Conservation (phyloP, 108 stramenopile species). For the Skeletonema tropicum region DNA sequence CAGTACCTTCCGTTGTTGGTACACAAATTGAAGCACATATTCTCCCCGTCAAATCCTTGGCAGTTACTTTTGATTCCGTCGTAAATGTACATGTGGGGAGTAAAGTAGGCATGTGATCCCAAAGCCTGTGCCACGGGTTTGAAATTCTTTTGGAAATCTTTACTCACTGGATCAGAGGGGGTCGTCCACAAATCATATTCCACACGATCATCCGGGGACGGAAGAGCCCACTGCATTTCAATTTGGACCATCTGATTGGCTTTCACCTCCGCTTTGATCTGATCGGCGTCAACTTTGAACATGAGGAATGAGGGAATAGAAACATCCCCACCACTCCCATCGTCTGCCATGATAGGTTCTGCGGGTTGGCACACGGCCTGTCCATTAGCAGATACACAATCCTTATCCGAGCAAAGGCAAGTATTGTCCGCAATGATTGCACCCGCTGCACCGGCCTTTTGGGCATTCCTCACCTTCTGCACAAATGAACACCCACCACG, state of each 20-base stretch:
- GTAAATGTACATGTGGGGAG: constrained; percentile 90
- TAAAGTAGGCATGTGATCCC: constrained; percentile 82
- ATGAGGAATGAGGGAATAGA: constrained; percentile 90
- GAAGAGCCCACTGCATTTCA: constrained; percentile 90
- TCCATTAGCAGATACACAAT: constrained; percentile 43
- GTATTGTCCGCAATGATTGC: constrained; percentile 93
- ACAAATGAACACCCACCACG: constrained; percentile 94
- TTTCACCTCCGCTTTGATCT: constrained; percentile 63
- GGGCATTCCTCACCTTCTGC: constrained; percentile 92
- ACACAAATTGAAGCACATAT: constrained; percentile 86
- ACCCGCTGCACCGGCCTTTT: constrained; percentile 86
- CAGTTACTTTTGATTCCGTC: constrained; percentile 84
- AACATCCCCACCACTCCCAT: constrained; percentile 92
- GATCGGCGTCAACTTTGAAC: constrained; percentile 87
- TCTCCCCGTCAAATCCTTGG: constrained; percentile 57
- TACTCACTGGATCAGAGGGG: constrained; percentile 72
- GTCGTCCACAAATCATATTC: constrained; percentile 93
- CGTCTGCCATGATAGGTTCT: constrained; percentile 98
- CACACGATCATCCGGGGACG: constrained; percentile 86
- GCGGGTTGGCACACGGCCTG: constrained; percentile 63
- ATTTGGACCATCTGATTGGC: constrained; percentile 75
- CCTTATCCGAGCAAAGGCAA: constrained; percentile 74
- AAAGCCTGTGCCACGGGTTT: constrained; percentile 68
- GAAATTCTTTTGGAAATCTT: constrained; percentile 73
- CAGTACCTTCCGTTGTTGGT: constrained; percentile 96